Evolutionary conservation across 2,329 filamentous ascomycete genomes (phyloP).

Genomic region (Penicillium sp.): DNA sequence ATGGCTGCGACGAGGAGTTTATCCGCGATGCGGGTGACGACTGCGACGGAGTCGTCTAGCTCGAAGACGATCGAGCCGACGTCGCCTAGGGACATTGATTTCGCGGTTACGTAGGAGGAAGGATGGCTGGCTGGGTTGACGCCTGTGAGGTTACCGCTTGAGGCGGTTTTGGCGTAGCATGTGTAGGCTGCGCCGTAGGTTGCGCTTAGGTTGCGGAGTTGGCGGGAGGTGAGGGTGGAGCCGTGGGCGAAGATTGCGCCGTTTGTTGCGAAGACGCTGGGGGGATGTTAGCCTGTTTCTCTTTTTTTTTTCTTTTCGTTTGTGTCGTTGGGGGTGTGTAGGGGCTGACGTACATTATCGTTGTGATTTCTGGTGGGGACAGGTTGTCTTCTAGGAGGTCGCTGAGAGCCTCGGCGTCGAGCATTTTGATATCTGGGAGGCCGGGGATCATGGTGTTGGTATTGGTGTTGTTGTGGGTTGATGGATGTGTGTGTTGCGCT

Average conservation of each 20-base stretch:
- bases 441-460: conserved; percentile 44
- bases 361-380: conserved; percentile 44
- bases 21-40: conserved; percentile 43
- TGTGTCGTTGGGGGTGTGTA: no score
- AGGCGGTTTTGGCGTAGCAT: conserved; percentile 41
- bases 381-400: conserved; percentile 44
- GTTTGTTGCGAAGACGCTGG: conserved; percentile 45
- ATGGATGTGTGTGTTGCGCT: conserved; percentile 13
- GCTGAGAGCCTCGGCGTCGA: conserved; percentile 41
- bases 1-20: conserved; percentile 43
- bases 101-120: conserved; percentile 43
- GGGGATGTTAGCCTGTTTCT: no score
- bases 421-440: conserved; percentile 44
- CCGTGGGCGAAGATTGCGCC: conserved; percentile 45
- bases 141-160: conserved; percentile 42
- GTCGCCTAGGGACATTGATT: conserved; percentile 41
- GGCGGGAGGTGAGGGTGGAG: conserved; percentile 39
- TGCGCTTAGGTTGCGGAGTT: conserved; percentile 42
- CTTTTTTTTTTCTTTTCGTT: no score
- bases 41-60: conserved; percentile 40
- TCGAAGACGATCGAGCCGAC: conserved; percentile 46
- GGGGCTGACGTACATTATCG: conserved; percentile 39
- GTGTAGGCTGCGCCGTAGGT: conserved; percentile 45
- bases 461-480: conserved; percentile 20
- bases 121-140: conserved; percentile 44